These are phyloP conservation scores for Fusarium keratoplasticum DNA, from an alignment of 2,329 filamentous ascomycete species.

Conservation along the genomic window DNA sequence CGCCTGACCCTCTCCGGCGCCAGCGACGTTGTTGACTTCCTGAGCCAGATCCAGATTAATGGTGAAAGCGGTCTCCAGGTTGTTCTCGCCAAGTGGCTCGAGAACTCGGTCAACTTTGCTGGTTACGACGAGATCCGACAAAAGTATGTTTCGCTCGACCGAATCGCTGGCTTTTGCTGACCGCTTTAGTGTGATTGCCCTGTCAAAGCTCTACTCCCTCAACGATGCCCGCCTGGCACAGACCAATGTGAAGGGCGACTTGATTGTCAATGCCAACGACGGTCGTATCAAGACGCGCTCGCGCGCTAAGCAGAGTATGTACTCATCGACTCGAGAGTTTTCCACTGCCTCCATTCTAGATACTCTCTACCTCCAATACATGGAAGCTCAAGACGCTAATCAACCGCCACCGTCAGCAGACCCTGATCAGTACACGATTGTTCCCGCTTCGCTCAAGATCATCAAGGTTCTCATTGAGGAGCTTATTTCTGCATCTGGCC, in stretches of 20 bases:
- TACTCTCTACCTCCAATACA: conserved; percentile 35
- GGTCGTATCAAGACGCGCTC: conserved; percentile 91
- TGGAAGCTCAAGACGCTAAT: conserved; percentile 44
- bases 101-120: conserved; percentile 97
- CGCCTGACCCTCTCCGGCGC: conserved; percentile 87
- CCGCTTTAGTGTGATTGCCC: conserved; percentile 79
- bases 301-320: conserved; percentile 82
- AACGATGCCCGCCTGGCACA: conserved; percentile 83
- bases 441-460: conserved; percentile 92
- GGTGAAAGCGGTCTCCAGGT: conserved; percentile 86
- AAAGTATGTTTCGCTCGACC: conserved; percentile 71
- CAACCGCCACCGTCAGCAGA: conserved; percentile 59
- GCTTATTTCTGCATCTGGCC: conserved; percentile 81
- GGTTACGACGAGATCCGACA: conserved; percentile 97
- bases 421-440: conserved; percentile 88
- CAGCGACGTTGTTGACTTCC: conserved; percentile 90
- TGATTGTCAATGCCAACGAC: conserved; percentile 83
- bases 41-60: conserved; percentile 84
- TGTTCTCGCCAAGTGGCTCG: conserved; percentile 94
- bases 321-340: conserved; percentile 29
- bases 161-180: conserved; percentile 44
- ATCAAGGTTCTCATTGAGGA: conserved; percentile 96
- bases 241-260: conserved; percentile 89
- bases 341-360: conserved; percentile 31
- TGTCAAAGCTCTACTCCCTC: conserved; percentile 90